Evolutionary conservation across 176 grass and related monocot species (phyloP).

Genomic region (Oryza meyeriana): DNA sequence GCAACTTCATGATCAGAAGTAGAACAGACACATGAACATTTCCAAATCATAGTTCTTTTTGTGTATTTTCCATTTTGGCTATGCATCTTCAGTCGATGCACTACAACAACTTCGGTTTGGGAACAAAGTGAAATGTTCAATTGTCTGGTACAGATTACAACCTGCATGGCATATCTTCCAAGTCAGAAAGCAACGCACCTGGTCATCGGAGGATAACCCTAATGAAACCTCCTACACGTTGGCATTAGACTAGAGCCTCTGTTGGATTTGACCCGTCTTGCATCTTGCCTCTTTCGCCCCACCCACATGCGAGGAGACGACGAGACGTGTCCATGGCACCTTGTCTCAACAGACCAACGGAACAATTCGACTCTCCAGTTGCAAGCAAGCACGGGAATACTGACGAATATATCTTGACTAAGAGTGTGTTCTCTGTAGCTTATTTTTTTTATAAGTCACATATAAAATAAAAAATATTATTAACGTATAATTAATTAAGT

Average conservation of each 20-base stretch:
- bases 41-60: not conserved
- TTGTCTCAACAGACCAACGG: not conserved
- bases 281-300: not conserved
- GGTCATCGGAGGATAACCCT: conserved; percentile 17
- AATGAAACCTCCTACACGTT: not conserved
- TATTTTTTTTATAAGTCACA: too few species aligned
- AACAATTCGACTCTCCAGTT: not conserved
- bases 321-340: not conserved
- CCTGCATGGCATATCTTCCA: not conserved
- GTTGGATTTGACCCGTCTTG: conserved; percentile 25
- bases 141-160: not conserved
- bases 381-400: not conserved
- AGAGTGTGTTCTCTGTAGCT: too few species aligned
- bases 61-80: too few species aligned
- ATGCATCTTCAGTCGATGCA: too few species aligned
- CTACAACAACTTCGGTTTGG: not conserved
- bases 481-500: too few species aligned
- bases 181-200: conserved; percentile 12
- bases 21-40: not conserved
- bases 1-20: not conserved
- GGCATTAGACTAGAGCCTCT: not conserved
- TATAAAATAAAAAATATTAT: too few species aligned
- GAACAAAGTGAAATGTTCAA: not conserved
- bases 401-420: not conserved
- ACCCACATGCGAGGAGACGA: not conserved